Base-by-base conservation (phyloP, 805 yeast genomes). In the Candida pseudofarinosa region DNA sequence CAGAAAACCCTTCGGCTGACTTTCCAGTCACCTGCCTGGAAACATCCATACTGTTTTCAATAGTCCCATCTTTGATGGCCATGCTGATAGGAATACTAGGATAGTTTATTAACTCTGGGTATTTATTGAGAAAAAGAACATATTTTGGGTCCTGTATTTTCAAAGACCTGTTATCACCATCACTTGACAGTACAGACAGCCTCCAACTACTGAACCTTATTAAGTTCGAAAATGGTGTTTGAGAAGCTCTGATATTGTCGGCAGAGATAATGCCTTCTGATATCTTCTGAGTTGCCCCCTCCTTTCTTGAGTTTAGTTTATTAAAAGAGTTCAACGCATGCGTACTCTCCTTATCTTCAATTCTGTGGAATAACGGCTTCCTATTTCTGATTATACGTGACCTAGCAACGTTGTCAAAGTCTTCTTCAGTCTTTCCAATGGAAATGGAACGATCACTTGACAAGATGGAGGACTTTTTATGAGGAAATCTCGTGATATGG, bases 11-110 rank as follows among this genome's bases (percentile, higher is more conserved):
- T 23, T 23, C 28, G 6, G 10, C 28, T 10, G 10, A 23, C 28
- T 23, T 10, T 23, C 28, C 10, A 7, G 10, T 23, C 6, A 10
- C 28, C 10, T 37, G 32, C 6, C 5, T 8, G 34, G 6, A n/a
- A 32, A n/a, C 7, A 14, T 32, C 34, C 34, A 13, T n/a, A 32
- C 34, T 15, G 17, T 32, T 32, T 15, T 32, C 34, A 32, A 6
- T 7, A 32, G 6, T 32, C 15, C 34, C 34, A 6, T 32, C 17
- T 32, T 32, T 13, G 17, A 7, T 6, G 7, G 34, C 34, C 34
- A 32, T 32, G 17, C 34, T 32, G 15, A 32, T 32, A n/a, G 34
- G 34, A 15, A 32, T 32, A 32, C 34, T 32, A n/a, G 34, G 34
- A 14, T 32, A 32, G 34, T 32, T 32, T 32, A 14, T 32, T 7